These are phyloP conservation scores for Sphaceloma murrayae DNA, from an alignment of 2,329 filamentous ascomycete genomes.

Conservation along the genomic window DNA sequence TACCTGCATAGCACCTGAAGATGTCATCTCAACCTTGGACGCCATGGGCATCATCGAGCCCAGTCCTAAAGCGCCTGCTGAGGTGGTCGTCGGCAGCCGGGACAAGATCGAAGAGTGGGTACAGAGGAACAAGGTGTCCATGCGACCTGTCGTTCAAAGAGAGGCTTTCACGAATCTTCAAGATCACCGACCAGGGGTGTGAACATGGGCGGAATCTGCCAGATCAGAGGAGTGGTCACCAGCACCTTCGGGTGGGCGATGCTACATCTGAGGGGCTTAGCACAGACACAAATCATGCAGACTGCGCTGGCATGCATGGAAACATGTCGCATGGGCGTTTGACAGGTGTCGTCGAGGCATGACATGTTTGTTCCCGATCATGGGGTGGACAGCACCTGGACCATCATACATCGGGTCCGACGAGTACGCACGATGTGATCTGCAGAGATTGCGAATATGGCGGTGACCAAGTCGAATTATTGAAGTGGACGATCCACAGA, in stretches of 20 bases:
- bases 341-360: conserved; percentile 5
- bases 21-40: conserved; percentile 67
- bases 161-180: conserved; percentile 54
- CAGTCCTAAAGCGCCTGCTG: conserved; percentile 43
- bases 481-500: too few species aligned
- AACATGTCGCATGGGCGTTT: not conserved
- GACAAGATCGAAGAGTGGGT: conserved; percentile 58
- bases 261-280: not conserved
- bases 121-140: conserved; percentile 49
- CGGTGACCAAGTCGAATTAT: too few species aligned
- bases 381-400: not conserved
- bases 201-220: not conserved
- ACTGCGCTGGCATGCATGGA: conserved; percentile 10
- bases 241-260: not conserved
- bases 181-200: conserved; percentile 3
- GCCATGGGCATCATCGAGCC: conserved; percentile 64
- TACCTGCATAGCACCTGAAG: conserved; percentile 78
- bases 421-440: too few species aligned
- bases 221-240: not conserved
- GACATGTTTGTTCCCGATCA: too few species aligned
- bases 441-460: too few species aligned
- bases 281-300: conserved; percentile 3
- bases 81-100: conserved; percentile 44
- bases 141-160: conserved; percentile 60
- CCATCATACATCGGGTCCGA: too few species aligned